Evolutionary conservation across 176 grass and related monocot species (phyloP).

Genomic region (Canna indica): DNA sequence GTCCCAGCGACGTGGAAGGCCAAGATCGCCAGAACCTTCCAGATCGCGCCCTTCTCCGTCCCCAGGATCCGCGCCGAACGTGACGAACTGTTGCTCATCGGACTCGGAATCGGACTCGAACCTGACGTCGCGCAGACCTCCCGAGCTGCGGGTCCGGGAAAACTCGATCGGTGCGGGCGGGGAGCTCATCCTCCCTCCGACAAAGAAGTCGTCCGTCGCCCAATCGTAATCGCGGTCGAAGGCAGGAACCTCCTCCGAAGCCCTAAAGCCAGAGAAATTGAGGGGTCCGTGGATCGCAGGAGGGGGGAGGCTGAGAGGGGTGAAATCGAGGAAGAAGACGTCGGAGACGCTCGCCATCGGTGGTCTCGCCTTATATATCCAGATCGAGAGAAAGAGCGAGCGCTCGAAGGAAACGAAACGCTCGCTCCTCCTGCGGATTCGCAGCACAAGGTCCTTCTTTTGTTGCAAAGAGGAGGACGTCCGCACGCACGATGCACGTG

Average conservation of each 20-base stretch:
- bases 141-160: constrained; percentile 2
- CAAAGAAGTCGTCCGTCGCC: constrained; percentile 16
- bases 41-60: background rate
- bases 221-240: background rate
- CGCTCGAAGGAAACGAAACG: background rate
- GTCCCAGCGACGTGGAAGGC: constrained; percentile 39
- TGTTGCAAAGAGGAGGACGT: background rate
- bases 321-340: background rate
- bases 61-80: constrained; percentile 12
- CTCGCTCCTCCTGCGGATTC: background rate
- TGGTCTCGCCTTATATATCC: background rate
- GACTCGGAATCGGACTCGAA: constrained; percentile 17
- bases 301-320: background rate
- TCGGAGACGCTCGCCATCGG: background rate
- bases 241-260: background rate
- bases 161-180: constrained; percentile 11
- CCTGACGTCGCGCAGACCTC: background rate
- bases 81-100: constrained; percentile 24
- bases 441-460: background rate
- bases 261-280: background rate
- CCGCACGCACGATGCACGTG: background rate
- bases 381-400: background rate
- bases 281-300: background rate
- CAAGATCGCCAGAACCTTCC: background rate
- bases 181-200: constrained; percentile 4